These are phyloP conservation scores for Echinochloa phyllopogon DNA, from an alignment of 176 grass and related monocot species.

Conservation along the genomic window DNA sequence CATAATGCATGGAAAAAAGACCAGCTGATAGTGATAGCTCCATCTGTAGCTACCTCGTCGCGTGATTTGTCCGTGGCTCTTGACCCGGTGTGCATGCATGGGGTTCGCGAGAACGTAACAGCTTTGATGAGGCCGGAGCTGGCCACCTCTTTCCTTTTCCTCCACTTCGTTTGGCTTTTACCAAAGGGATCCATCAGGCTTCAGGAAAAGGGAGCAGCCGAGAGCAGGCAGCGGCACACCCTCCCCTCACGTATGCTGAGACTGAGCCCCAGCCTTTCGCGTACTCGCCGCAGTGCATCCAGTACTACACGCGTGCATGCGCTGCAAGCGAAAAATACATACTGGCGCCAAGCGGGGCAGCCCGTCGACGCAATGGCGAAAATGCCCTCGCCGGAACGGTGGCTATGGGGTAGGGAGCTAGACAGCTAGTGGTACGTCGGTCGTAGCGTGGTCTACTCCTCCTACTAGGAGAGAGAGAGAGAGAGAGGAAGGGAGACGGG, in stretches of 20 bases:
- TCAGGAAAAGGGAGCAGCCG: neutral
- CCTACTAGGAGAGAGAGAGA: neutral
- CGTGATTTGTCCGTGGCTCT: neutral
- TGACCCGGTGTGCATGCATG: neutral
- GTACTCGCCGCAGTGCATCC: conserved; percentile 6
- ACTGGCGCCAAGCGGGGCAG: too few relatives aligned
- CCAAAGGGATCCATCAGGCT: neutral
- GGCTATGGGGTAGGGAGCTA: too few relatives aligned
- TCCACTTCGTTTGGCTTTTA: neutral
- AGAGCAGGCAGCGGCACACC: too few relatives aligned
- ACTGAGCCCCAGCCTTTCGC: neutral
- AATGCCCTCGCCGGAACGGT: neutral
- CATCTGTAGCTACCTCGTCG: neutral
- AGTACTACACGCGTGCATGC: neutral
- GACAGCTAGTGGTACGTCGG: too few relatives aligned
- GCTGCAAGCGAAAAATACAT: too few relatives aligned
- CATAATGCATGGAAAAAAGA: too few relatives aligned
- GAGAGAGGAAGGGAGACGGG: neutral
- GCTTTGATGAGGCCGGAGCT: neutral
- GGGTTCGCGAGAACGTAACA: neutral
- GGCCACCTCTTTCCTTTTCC: neutral
- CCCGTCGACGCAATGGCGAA: too few relatives aligned
- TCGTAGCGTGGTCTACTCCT: neutral
- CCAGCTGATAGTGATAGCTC: too few relatives aligned
- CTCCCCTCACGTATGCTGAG: conserved; percentile 1